Evolutionary conservation across 2,329 filamentous ascomycete genomes (phyloP).

Genomic region (Curvularia verruculosa): DNA sequence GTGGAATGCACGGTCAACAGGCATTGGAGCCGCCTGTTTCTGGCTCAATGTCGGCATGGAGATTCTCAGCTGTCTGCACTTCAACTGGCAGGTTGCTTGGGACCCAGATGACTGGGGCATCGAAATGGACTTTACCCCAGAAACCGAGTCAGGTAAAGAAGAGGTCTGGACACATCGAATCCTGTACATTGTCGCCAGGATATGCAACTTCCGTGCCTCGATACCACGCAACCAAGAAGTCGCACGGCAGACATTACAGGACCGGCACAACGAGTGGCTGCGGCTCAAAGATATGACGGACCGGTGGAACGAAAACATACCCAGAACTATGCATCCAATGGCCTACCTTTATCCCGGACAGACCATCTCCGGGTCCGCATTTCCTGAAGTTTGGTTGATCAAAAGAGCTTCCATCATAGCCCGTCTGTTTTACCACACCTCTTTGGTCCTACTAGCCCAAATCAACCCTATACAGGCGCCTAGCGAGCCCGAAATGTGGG

Average conservation of each 20-base stretch:
- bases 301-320: slow-evolving; percentile 78
- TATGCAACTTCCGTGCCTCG: slow-evolving; percentile 81
- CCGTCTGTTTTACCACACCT: slow-evolving; percentile 86
- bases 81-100: slow-evolving; percentile 87
- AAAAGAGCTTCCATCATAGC: slow-evolving; percentile 82
- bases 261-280: slow-evolving; percentile 77
- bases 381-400: slow-evolving; percentile 88
- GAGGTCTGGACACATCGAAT: slow-evolving; percentile 89
- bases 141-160: slow-evolving; percentile 68
- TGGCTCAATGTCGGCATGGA: slow-evolving; percentile 94
- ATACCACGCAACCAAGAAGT: slow-evolving; percentile 66
- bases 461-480: slow-evolving; percentile 72
- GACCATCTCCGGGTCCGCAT: slow-evolving; percentile 72
- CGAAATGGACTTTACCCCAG: slow-evolving; percentile 72
- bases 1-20: slow-evolving; percentile 80
- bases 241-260: slow-evolving; percentile 65
- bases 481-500: slow-evolving; percentile 70
- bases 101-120: slow-evolving; percentile 90
- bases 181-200: slow-evolving; percentile 84
- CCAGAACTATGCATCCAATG: slow-evolving; percentile 85
- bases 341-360: slow-evolving; percentile 74
- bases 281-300: slow-evolving; percentile 81
- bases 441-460: slow-evolving; percentile 79
- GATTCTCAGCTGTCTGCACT: slow-evolving; percentile 83
- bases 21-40: slow-evolving; percentile 86